Evolutionary conservation across 352 stramenopile genomes (phyloP), one percentile per base, ranked within the genome.

Genomic region (Globisporangium yorkense): DNA sequence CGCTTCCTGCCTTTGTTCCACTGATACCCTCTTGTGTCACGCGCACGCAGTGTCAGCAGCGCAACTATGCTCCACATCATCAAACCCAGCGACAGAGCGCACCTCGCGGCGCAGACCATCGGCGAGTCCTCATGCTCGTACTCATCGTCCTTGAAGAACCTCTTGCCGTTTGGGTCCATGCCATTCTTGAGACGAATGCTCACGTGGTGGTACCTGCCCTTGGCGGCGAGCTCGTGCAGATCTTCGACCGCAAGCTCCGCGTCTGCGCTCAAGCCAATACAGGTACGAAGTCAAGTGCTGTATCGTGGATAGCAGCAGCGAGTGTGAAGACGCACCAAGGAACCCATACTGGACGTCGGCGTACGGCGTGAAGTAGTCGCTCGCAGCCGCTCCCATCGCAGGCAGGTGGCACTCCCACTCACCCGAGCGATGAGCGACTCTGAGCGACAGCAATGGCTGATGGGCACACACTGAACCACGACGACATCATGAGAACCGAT

Each of bases 71-170:
- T 35, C 5, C 31, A 9, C 31, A 7, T 10, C 31, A 35, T 9
- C 31, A 10, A 35, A 2, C 31, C 5, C 33, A 39, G 33, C 33
- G 33, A 15, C 33, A 39, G 33, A 39, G 16, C 52, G 31, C 33
- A 85, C 76, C 79, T 80, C 44, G 74, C 67, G 2, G 70, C 67
- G 35, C 79, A 89, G 63, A 86, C 84, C 63, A 89, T 74, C 21
- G 71, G 66, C 37, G 76, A 75, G 53, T 87, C 76, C 4, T 72
- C 71, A 40, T 71, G 68, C 47, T 75, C 70, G 57, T 81, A 77
- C 29, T 69, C 71, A 24, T 81, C 74, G 9, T 81, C 69, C 0
- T 78, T 70, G 54, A 71, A 53, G 39, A 74, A 62, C 15, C 51
- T 50, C 40, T 59, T 59, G 13, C 66, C 72, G 49, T 89, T 87